Conservation (phyloP, 2,329 filamentous ascomycete species). For the Nigrospora oryzae region DNA sequence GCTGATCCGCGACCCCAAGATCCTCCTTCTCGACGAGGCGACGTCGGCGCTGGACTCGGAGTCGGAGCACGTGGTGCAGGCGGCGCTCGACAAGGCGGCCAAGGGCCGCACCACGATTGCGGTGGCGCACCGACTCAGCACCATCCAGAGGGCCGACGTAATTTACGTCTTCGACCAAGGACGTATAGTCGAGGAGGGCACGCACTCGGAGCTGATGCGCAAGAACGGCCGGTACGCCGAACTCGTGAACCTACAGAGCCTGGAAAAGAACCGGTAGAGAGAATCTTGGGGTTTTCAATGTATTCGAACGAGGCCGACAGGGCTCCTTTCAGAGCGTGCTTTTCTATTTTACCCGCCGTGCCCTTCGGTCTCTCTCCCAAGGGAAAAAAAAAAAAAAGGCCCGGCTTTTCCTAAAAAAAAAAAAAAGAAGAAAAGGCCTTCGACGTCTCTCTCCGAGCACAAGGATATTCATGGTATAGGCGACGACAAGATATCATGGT, state of each 20-base stretch:
- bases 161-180: constrained; percentile 97
- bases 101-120: constrained; percentile 86
- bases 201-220: constrained; percentile 64
- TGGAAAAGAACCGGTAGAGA: constrained; percentile 46
- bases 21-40: constrained; percentile 77
- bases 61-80: constrained; percentile 73
- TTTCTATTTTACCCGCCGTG: too few species aligned
- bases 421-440: too few species aligned
- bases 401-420: too few species aligned
- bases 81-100: constrained; percentile 71
- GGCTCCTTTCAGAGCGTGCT: too few species aligned
- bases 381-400: too few species aligned
- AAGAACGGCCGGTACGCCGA: constrained; percentile 67
- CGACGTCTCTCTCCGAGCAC: too few species aligned
- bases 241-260: constrained; percentile 70
- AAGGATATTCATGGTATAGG: too few species aligned
- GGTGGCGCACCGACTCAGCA: constrained; percentile 84
- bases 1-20: constrained; percentile 80
- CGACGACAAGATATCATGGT: too few species aligned
- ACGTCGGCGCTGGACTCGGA: constrained; percentile 70
- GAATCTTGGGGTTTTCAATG: too few species aligned
- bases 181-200: constrained; percentile 75
- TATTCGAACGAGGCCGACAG: too few species aligned
- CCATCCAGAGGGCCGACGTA: constrained; percentile 88
- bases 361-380: too few species aligned